Percentiles rank a stretch among this genome's conserved stretches.
Evolutionary conservation across 306 rosid species (phyloP).

Genomic region (Carpinus fangiana): DNA sequence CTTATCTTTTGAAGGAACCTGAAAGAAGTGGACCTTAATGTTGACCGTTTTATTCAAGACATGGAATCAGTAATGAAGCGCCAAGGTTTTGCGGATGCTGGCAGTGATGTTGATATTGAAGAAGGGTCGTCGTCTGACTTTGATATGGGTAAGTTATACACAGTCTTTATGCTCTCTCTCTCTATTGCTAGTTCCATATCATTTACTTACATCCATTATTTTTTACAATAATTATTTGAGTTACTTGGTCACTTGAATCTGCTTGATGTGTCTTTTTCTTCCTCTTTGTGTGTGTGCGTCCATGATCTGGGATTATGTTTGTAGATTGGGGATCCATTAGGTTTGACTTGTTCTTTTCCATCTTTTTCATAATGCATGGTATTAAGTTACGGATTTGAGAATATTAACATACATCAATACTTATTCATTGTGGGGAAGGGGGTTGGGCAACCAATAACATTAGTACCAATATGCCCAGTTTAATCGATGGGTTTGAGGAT

Average conservation of each 20-base stretch:
- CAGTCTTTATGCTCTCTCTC: not conserved
- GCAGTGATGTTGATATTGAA: conserved; percentile 45
- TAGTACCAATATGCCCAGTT: not conserved
- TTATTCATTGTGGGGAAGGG: too few relatives aligned
- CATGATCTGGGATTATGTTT: not conserved
- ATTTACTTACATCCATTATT: not conserved
- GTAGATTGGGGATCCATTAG: not conserved
- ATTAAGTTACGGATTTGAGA: too few relatives aligned
- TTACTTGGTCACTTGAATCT: not conserved
- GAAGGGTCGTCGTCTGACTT: conserved; percentile 78
- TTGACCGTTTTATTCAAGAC: conserved; percentile 67
- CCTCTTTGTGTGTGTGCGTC: not conserved
- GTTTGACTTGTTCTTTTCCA: not conserved
- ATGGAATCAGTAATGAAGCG: conserved; percentile 72
- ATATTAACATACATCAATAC: too few relatives aligned
- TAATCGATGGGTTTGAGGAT: too few relatives aligned
- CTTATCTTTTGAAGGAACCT: conserved; percentile 51
- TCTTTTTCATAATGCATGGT: not conserved
- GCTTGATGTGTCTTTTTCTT: not conserved
- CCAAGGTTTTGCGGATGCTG: conserved; percentile 45
- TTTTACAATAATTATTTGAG: not conserved
- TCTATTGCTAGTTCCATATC: not conserved
- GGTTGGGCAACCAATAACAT: too few relatives aligned
- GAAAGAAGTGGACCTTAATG: conserved; percentile 78
- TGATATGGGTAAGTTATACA: conserved; percentile 66